Base-by-base conservation (phyloP, 2,329 filamentous ascomycete genomes). In the Berkeleyomyces rouxiae region DNA sequence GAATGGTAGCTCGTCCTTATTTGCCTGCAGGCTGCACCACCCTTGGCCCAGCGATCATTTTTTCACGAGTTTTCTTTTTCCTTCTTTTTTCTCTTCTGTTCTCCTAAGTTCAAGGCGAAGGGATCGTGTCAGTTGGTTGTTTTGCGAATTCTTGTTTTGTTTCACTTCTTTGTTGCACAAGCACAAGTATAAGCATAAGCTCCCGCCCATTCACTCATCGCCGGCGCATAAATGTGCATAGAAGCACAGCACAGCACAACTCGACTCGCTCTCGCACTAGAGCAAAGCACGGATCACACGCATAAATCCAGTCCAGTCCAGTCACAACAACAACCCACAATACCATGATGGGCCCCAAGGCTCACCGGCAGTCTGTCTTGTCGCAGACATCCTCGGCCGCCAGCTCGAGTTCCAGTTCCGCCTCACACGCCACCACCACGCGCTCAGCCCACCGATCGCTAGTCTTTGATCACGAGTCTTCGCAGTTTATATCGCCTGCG, bases 401-500 rank as follows among this genome's bases (percentile, higher is more conserved):
- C 42, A 61, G 47, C 13, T 63, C 58, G 6, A 23, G 23, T 23
- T 33, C 44, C 4, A 53, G 36, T 46, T 60, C 40, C 33, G 55
- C 51, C 59, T 57, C 63, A 10, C 42, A 40, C 16, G 37, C 49
- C n/a, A 55, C 49, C 6, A n/a, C 49, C 36, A 55, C 10, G 4
- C 60, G 61, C 7, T 59, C 63, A 31, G 42, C 51, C 40, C 55
- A 57, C 11, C 59, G 63, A 6, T 64, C 63, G 2, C 46, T 61
- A 13, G 61, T 63, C 36, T 65, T 65, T 13, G 63, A 65, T 51
- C 63, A 65, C 63, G 63, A 65, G 33, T 65, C 63, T 23, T 65
- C 63, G 1, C 46, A 62, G n/a, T 62, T 62, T 16, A 62, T 65
- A 44, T 65, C 63, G n/a, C 63, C 63, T 3, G 61, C 63, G 6